phyloP scores from a whole-genome alignment of 2,329 filamentous ascomycete genomes.

The Colletotrichum truncatum region DNA sequence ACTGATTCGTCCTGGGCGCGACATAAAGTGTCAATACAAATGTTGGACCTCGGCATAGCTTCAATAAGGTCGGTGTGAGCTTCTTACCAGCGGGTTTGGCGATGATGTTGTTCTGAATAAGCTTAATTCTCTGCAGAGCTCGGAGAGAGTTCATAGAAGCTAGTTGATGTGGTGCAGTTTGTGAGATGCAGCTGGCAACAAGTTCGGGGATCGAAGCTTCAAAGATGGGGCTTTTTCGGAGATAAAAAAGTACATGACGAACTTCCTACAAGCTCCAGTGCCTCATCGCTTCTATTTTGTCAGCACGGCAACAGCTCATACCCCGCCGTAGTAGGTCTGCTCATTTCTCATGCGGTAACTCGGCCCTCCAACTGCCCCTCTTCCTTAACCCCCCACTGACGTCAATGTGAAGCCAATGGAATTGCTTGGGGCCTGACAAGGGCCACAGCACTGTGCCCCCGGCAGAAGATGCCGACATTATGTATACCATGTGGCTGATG shows the following conservation, averaged over 20 bases:
- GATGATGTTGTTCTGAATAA: conserved; percentile 19
- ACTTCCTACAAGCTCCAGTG: not conserved
- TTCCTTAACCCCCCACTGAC: conserved; percentile 21
- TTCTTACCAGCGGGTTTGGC: conserved; percentile 6
- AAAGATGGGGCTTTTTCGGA: conserved; percentile 17
- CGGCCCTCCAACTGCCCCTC: not conserved
- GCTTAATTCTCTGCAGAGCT: conserved; percentile 27
- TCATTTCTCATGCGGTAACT: conserved; percentile 5
- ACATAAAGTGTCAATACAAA: not conserved
- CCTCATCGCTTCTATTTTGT: conserved; percentile 1
- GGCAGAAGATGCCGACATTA: not conserved
- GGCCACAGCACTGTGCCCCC: not conserved
- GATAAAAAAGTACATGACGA: conserved; percentile 19
- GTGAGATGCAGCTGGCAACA: not conserved
- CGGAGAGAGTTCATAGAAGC: conserved; percentile 25
- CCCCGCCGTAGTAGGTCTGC: conserved; percentile 12
- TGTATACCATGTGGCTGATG: not conserved
- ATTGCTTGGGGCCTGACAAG: not conserved
- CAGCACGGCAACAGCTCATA: not conserved
- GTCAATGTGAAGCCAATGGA: conserved; percentile 23
- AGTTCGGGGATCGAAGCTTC: conserved; percentile 8
- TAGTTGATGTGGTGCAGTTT: not conserved
- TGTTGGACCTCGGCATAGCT: not conserved
- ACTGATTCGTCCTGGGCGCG: conserved; percentile 14
- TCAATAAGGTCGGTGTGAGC: no score